phyloP scores from a whole-genome alignment of 2,329 filamentous ascomycete genomes.

The Fusarium citri region DNA sequence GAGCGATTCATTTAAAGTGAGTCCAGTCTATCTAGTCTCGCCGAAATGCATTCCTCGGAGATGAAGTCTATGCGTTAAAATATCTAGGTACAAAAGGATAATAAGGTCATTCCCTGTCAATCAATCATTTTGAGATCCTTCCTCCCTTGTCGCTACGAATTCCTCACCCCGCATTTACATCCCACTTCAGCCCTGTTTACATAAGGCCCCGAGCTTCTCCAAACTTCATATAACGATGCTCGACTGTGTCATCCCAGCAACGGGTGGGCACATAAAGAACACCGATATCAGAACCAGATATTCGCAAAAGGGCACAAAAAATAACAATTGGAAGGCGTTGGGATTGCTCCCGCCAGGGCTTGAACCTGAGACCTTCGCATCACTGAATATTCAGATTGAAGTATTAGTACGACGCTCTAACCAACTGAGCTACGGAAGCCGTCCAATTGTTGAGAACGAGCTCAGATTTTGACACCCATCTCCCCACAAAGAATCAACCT shows the following conservation, averaged over 20 bases:
- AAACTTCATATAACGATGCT: slow-evolving; percentile 8
- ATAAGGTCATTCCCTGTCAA: background rate
- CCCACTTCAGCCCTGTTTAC: slow-evolving; percentile 25
- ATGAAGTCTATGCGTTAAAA: slow-evolving; percentile 17
- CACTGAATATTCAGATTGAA: slow-evolving; percentile 39
- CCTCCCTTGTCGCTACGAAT: background rate
- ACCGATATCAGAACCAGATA: background rate
- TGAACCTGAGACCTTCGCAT: slow-evolving; percentile 51
- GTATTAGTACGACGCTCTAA: slow-evolving; percentile 52
- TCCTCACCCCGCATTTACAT: slow-evolving; percentile 3
- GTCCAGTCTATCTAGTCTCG: background rate
- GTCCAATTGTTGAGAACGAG: slow-evolving; percentile 12
- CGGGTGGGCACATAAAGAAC: background rate
- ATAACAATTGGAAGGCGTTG: slow-evolving; percentile 30
- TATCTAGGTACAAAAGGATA: background rate
- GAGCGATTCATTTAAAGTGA: background rate
- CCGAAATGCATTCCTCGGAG: background rate
- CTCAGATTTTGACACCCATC: rapidly evolving
- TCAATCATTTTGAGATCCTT: background rate
- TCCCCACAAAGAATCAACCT: background rate
- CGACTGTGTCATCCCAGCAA: background rate
- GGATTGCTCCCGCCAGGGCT: slow-evolving; percentile 49
- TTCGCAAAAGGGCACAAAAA: slow-evolving; percentile 20
- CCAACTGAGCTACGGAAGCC: slow-evolving; percentile 51
- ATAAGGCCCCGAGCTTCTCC: slow-evolving; percentile 11